Conservation (phyloP, 2,329 filamentous ascomycete species). For the Diaporthe aspalathi region DNA sequence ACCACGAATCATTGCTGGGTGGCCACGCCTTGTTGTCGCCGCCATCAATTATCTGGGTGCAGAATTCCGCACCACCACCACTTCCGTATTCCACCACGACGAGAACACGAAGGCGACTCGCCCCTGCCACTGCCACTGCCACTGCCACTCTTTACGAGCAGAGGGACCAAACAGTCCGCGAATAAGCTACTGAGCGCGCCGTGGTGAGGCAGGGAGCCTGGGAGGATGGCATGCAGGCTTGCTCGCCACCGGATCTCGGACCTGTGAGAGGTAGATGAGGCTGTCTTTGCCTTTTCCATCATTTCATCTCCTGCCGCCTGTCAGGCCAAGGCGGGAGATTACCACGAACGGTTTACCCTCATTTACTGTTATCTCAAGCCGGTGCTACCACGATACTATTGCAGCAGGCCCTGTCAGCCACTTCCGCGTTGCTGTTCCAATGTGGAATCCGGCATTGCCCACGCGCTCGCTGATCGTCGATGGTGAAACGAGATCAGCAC, state of each 20-base stretch:
- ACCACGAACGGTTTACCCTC: constrained; percentile 18
- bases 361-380: constrained; percentile 30
- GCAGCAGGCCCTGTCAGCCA: neutral
- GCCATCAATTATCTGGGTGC: neutral
- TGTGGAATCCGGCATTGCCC: constrained; percentile 30
- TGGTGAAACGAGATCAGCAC: constrained; percentile 41
- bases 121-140: too few species aligned
- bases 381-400: constrained; percentile 10
- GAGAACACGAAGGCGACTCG: constrained; percentile 1
- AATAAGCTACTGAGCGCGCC: neutral
- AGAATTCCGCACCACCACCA: neutral
- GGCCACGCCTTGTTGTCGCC: constrained; percentile 2
- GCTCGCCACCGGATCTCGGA: constrained; percentile 12
- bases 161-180: neutral
- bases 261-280: constrained; percentile 27
- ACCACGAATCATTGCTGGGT: constrained; percentile 25
- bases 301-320: constrained; percentile 29
- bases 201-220: neutral
- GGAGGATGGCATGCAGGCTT: constrained; percentile 16
- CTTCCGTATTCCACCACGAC: neutral
- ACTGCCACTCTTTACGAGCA: neutral
- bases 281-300: constrained; percentile 25
- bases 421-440: constrained; percentile 19
- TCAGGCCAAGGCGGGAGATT: constrained; percentile 23
- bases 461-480: constrained; percentile 36